Conservation (phyloP, 176 grass and related monocot species). For the Poa pratensis region DNA sequence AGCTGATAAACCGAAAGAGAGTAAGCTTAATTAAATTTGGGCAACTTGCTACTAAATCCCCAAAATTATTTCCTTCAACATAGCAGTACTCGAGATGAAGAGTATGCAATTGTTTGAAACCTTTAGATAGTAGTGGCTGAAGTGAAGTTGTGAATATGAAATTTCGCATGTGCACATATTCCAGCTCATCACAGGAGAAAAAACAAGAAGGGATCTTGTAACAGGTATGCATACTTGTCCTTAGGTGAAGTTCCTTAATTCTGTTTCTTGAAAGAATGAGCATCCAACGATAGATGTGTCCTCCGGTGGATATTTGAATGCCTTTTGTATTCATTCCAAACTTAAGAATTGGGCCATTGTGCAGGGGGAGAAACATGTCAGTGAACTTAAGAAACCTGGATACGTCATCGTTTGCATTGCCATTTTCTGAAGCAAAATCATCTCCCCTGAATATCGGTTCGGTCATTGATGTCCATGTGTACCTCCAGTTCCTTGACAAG, state of each 20-base stretch:
- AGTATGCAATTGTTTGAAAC: conserved; percentile 45
- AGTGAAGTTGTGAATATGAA: conserved; percentile 25
- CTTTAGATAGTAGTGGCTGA: conserved; percentile 31
- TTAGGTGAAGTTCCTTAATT: conserved; percentile 36
- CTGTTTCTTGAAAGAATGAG: conserved; percentile 63
- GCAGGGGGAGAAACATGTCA: conserved; percentile 32
- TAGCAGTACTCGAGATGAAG: conserved; percentile 35
- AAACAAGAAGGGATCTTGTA: conserved; percentile 49
- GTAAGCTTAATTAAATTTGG: conserved; percentile 44
- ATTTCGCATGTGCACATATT: conserved; percentile 28
- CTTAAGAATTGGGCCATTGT: conserved; percentile 51
- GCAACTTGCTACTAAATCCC: conserved; percentile 52
- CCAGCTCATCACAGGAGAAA: conserved; percentile 38
- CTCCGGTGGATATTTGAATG: conserved; percentile 35
- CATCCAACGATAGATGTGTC: conserved; percentile 49
- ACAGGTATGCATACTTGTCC: neutral
- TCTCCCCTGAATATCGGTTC: conserved; percentile 41
- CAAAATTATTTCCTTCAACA: conserved; percentile 35
- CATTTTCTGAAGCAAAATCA: conserved; percentile 39
- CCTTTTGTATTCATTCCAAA: conserved; percentile 31
- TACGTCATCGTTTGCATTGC: neutral
- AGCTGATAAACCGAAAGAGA: conserved; percentile 23
- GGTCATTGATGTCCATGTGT: conserved; percentile 58
- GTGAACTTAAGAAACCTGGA: conserved; percentile 22
- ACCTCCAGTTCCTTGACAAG: conserved; percentile 55